A percentile compares a stretch with the other conserved stretches of the same genome.
Evolutionary conservation across 2,329 filamentous ascomycete genomes (phyloP).

Genomic region (Lasiodiplodia sp.): DNA sequence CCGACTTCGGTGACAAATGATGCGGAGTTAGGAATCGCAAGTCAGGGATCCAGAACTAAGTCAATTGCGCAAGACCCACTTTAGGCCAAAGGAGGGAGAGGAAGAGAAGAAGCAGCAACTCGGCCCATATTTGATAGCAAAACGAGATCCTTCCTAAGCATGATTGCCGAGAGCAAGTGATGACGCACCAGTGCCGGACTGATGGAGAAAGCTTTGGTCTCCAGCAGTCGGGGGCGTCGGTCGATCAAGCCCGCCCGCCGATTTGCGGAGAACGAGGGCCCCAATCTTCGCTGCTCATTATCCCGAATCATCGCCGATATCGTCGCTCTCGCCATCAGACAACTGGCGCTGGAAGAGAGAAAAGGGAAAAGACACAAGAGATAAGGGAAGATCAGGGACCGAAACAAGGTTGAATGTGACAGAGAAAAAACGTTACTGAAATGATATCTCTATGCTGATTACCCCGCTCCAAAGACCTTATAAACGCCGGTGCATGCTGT

Average conservation of each 20-base stretch:
- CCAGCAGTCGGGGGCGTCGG: background rate
- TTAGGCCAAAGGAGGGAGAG: background rate
- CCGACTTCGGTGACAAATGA: slow-evolving; percentile 9
- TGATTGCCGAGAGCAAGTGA: slow-evolving; percentile 1
- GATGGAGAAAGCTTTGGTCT: slow-evolving; percentile 16
- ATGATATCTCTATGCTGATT: slow-evolving; percentile 20
- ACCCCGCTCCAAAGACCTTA: background rate
- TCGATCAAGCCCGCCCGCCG: background rate
- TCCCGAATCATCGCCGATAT: slow-evolving; percentile 27
- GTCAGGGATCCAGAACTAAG: background rate
- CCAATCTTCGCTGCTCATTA: slow-evolving; percentile 6
- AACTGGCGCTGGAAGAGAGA: background rate
- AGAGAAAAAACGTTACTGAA: background rate
- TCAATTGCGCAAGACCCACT: background rate
- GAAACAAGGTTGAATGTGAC: background rate
- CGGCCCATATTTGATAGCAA: slow-evolving; percentile 21
- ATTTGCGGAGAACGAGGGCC: slow-evolving; percentile 9
- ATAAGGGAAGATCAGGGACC: background rate
- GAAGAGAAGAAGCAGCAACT: too few relatives aligned
- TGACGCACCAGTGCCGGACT: slow-evolving; percentile 15
- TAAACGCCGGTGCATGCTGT: slow-evolving; percentile 21
- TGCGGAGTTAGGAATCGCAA: background rate
- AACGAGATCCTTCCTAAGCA: background rate
- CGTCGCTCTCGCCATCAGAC: background rate
- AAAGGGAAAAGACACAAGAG: background rate